These are phyloP conservation scores for Diaporthe velutina DNA, from an alignment of 2,329 filamentous ascomycete genomes.

Conservation along the genomic window DNA sequence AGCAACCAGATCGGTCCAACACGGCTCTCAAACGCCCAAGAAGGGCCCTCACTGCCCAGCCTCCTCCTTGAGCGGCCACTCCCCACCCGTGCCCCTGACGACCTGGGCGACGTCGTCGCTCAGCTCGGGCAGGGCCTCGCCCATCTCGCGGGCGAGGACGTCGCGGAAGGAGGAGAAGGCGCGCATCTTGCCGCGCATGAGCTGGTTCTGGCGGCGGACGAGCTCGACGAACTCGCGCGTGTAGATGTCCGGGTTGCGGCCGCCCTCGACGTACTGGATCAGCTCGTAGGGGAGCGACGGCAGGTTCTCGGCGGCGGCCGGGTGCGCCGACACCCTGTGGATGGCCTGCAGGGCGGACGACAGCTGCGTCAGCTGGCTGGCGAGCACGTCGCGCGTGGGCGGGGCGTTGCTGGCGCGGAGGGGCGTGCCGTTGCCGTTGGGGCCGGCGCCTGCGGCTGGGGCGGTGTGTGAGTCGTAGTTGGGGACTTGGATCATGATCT, in stretches of 20 bases:
- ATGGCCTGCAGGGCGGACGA: conserved; percentile 55
- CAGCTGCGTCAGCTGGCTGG: conserved; percentile 62
- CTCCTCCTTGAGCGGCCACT: conserved; percentile 31
- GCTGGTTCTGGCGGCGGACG: conserved; percentile 74
- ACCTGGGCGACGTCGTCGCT: conserved; percentile 65
- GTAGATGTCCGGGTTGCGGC: conserved; percentile 81
- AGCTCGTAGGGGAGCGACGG: conserved; percentile 72
- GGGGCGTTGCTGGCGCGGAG: conserved; percentile 56
- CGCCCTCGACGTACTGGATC: conserved; percentile 77
- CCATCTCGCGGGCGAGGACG: conserved; percentile 71
- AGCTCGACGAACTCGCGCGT: conserved; percentile 81
- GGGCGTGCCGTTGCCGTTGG: conserved; percentile 67
- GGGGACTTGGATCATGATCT: conserved; percentile 72
- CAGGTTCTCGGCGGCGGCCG: conserved; percentile 49
- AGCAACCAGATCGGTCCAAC: background rate
- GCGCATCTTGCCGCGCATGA: conserved; percentile 73
- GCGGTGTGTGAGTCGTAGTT: conserved; percentile 67
- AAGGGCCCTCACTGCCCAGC: conserved; percentile 20
- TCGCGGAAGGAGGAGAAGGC: conserved; percentile 74
- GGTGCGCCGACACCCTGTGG: conserved; percentile 56
- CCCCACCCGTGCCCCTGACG: conserved; percentile 59
- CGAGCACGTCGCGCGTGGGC: conserved; percentile 68
- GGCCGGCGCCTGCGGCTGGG: conserved; percentile 43
- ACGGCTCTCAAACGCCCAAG: background rate
- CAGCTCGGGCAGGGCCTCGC: conserved; percentile 70